Evolutionary conservation across 2,329 filamentous ascomycete species (phyloP).

Genomic region (Colletotrichum salicis): DNA sequence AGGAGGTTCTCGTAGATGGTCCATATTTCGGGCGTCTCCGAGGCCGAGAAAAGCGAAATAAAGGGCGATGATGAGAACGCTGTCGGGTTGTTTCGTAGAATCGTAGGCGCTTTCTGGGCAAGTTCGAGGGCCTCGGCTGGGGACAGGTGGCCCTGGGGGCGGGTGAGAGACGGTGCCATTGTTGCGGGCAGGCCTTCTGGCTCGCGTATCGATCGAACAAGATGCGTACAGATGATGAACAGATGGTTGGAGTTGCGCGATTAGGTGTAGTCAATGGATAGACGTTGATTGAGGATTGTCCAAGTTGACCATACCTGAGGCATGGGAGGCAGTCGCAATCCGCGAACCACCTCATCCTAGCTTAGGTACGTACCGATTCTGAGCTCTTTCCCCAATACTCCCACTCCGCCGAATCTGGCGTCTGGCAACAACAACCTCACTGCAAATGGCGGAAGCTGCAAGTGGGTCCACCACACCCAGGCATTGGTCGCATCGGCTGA

Average conservation of each 20-base stretch:
- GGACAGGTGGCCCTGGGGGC: conserved; percentile 66
- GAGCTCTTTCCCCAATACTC: not conserved
- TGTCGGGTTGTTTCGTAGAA: conserved; percentile 65
- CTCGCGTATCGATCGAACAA: not conserved
- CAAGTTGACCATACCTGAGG: not conserved
- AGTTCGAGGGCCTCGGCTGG: conserved; percentile 65
- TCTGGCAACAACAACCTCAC: not conserved
- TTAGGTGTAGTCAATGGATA: not conserved
- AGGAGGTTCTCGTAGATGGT: conserved; percentile 87
- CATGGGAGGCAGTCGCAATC: not conserved
- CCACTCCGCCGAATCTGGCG: not conserved
- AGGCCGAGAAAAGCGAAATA: conserved; percentile 61
- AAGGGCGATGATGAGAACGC: conserved; percentile 66
- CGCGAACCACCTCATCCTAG: not conserved
- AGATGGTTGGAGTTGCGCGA: not conserved
- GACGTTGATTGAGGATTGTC: not conserved
- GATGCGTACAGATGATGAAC: not conserved
- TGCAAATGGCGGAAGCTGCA: not conserved
- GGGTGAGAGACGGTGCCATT: conserved; percentile 66
- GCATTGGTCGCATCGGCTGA: conserved; percentile 17
- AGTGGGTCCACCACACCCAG: not conserved
- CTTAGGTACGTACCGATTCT: not conserved
- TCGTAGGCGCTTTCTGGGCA: conserved; percentile 69
- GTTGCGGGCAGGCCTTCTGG: conserved; percentile 1
- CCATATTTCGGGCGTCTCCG: conserved; percentile 86